Evolutionary conservation across 106 monocot species (phyloP).

Genomic region (Xerophyta viscosa): DNA sequence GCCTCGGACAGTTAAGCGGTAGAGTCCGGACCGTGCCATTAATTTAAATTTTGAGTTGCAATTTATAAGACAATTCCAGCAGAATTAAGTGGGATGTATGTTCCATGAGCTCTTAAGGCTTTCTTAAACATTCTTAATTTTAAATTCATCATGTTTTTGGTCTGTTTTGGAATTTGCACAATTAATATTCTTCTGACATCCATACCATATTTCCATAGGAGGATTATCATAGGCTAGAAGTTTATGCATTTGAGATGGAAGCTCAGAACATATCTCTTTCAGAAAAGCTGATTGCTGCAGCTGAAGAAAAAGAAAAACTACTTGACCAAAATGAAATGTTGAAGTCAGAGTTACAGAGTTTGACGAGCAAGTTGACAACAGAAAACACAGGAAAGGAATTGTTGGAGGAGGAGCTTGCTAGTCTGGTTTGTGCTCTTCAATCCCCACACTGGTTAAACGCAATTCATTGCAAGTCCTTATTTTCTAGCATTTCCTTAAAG

Average conservation of each 20-base stretch:
- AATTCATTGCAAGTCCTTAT: no score
- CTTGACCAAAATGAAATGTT: constrained; percentile 17
- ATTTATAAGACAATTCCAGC: no score
- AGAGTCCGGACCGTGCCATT: no score
- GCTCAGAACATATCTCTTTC: constrained; percentile 52
- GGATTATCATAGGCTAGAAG: constrained; percentile 52
- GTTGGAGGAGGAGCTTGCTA: constrained; percentile 43
- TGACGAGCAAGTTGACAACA: constrained; percentile 31
- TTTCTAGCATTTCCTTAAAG: not conserved
- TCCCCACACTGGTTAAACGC: not conserved
- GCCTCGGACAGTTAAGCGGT: no score
- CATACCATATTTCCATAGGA: constrained; percentile 20
- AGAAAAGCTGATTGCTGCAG: constrained; percentile 31
- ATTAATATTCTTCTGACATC: no score
- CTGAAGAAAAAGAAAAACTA: constrained; percentile 64
- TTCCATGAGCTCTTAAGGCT: no score
- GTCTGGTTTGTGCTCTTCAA: constrained; percentile 23
- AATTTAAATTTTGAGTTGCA: no score
- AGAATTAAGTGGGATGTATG: no score
- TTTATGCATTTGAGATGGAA: constrained; percentile 74
- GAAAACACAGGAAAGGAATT: constrained; percentile 40
- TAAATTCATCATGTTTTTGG: constrained; percentile 1
- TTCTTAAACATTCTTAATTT: no score
- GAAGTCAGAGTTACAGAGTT: constrained; percentile 37
- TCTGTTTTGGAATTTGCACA: not conserved